These are phyloP conservation scores for Wickerhamiella spandovensis DNA, from an alignment of 805 yeast genomes.

Conservation along the genomic window DNA sequence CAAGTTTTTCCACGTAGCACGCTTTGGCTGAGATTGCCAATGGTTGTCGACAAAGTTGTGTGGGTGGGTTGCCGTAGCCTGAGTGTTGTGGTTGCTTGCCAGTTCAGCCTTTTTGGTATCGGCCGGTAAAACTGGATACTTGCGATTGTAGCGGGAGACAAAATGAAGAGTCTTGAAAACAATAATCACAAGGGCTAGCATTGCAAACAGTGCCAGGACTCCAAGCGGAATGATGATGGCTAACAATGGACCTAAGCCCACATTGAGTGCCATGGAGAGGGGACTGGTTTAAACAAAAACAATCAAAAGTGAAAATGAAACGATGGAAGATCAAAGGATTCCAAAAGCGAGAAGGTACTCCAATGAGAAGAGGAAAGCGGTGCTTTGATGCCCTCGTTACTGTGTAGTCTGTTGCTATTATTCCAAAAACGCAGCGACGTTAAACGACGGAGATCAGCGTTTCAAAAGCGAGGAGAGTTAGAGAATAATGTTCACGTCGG, in stretches of 20 bases:
- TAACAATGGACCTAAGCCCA: constrained; percentile 11
- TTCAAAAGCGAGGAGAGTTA: neutral
- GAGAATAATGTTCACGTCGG: neutral
- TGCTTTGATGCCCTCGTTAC: neutral
- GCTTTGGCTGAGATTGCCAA: neutral
- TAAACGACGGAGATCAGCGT: neutral
- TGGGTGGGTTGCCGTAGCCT: neutral
- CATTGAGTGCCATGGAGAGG: constrained; percentile 9
- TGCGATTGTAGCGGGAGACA: neutral
- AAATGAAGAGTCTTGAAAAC: neutral
- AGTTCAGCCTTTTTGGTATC: neutral
- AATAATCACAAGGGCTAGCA: constrained; percentile 5
- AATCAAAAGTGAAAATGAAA: neutral
- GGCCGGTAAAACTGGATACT: neutral
- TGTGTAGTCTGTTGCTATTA: neutral
- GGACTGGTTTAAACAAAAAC: neutral
- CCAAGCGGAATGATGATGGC: constrained; percentile 20
- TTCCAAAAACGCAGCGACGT: neutral
- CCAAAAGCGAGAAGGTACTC: neutral
- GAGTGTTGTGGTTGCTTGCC: neutral
- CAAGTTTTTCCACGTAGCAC: neutral
- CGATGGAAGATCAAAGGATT: neutral
- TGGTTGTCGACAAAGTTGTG: neutral
- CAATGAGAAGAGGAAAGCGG: neutral
- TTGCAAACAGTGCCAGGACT: constrained; percentile 8